Evolutionary conservation across 805 yeast species (phyloP).

Genomic region (Wickerhamomyces pijperi): DNA sequence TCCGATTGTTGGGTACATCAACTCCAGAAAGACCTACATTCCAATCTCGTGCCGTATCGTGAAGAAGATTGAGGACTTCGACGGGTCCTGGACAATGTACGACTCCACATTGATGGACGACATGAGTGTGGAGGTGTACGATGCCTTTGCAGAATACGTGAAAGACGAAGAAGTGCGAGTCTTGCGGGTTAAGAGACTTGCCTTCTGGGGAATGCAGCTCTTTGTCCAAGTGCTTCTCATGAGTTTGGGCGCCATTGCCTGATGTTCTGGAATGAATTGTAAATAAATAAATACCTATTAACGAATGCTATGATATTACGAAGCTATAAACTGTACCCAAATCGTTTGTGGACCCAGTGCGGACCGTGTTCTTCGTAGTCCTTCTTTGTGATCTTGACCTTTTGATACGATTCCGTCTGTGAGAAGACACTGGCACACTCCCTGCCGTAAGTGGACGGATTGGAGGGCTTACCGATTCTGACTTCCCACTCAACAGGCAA

Average conservation of each 20-base stretch:
- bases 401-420: constrained; percentile 23
- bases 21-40: constrained; percentile 79
- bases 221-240: constrained; percentile 72
- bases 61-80: constrained; percentile 72
- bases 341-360: constrained; percentile 31
- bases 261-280: constrained; percentile 1
- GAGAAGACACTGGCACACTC: constrained; percentile 35
- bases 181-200: constrained; percentile 68
- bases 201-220: constrained; percentile 87
- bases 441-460: constrained; percentile 44
- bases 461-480: constrained; percentile 26
- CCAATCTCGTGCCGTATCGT: constrained; percentile 78
- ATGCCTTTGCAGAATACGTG: constrained; percentile 80
- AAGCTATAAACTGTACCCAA: constrained; percentile 25
- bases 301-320: background rate
- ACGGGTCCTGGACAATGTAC: constrained; percentile 94
- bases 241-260: constrained; percentile 68
- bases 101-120: constrained; percentile 89
- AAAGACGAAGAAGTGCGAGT: constrained; percentile 74
- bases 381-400: constrained; percentile 54
- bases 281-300: no score
- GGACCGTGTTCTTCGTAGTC: constrained; percentile 83
- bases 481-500: constrained; percentile 66
- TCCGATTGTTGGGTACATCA: constrained; percentile 93
- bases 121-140: constrained; percentile 78